Evolutionary conservation across 768 basidiomycete species (phyloP), one percentile per base, ranked within the genome.

Genomic region (Imleria badia): DNA sequence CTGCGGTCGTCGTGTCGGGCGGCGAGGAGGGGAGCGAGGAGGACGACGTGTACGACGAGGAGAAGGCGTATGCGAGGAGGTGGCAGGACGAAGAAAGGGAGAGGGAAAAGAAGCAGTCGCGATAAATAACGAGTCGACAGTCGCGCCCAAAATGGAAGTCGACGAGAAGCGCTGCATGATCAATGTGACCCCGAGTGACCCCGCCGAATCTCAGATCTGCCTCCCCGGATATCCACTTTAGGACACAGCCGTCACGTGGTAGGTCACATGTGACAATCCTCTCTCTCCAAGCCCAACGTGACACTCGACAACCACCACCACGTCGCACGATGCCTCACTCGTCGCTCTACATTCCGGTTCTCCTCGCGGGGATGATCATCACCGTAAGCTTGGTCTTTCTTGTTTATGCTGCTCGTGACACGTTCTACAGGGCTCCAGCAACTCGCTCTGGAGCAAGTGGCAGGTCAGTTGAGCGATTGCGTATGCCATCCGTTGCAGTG

Each of bases 351-450:
- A 75, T 92, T 50, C 89, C 90, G 31, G 65, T 89, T 65, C 88
- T 98, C 68, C 84, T 98, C 17, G 85, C 78, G 51, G 94, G 95
- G 45, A 97, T 97, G 95, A 89, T 98, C 66, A 72, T 94, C 55
- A 96, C 91, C 17, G 91, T 89, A 55, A 22, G 78, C 70, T 14
- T 11, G 1, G 10, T 5, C 1, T 8, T 1, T 23, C 2, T 15
- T 9, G 9, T 1, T 7, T 3, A 14, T 34, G 30, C 29, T 41
- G 45, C 61, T 22, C 42, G 33, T 55, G 30, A 54, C 48, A 40
- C 11, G 17, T 44, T 42, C 50, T 11, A 40, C 65, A 89, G 87
- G 89, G 89, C 51, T 84, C 89, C 56, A 85, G 82, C 65, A 93
- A 91, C 68, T 89, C 87, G 3, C 74, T 92, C 20, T 91, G 87